These are phyloP conservation scores for Quercus parvula DNA, from an alignment of 306 rosid species.

Conservation along the genomic window DNA sequence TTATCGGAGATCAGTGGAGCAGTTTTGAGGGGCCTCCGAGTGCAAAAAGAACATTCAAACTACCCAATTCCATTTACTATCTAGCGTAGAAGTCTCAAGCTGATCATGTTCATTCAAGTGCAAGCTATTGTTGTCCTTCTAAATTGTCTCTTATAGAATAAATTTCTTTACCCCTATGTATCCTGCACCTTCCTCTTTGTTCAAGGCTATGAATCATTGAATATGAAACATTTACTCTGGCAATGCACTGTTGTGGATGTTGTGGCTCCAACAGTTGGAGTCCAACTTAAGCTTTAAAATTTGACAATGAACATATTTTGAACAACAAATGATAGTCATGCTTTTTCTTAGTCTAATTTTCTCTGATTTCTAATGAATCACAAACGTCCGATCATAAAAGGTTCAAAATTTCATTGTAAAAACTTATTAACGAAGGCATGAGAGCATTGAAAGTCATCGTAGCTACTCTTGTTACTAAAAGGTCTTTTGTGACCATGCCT, in stretches of 20 bases:
- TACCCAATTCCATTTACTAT: conserved; percentile 59
- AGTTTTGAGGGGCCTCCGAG: conserved; percentile 58
- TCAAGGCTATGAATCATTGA: background rate
- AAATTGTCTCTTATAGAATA: background rate
- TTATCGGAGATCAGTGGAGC: conserved; percentile 68
- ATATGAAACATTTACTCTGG: background rate
- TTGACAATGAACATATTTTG: background rate
- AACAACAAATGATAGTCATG: background rate
- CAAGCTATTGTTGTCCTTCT: background rate
- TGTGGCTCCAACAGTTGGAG: background rate
- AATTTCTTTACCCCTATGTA: too few species aligned
- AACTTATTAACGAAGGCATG: too few species aligned
- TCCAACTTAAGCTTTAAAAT: background rate
- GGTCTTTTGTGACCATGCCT: too few species aligned
- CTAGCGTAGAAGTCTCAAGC: conserved; percentile 19
- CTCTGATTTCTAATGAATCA: too few species aligned
- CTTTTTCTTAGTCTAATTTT: too few species aligned
- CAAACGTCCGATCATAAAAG: too few species aligned
- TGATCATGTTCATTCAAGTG: background rate
- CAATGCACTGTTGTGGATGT: background rate
- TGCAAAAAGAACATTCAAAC: conserved; percentile 55
- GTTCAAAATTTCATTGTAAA: too few species aligned
- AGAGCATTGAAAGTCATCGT: too few species aligned
- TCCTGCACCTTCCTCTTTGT: background rate
- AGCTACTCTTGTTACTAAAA: too few species aligned